Base-by-base conservation (phyloP, 116 monocot species). In the Iris pallida region DNA sequence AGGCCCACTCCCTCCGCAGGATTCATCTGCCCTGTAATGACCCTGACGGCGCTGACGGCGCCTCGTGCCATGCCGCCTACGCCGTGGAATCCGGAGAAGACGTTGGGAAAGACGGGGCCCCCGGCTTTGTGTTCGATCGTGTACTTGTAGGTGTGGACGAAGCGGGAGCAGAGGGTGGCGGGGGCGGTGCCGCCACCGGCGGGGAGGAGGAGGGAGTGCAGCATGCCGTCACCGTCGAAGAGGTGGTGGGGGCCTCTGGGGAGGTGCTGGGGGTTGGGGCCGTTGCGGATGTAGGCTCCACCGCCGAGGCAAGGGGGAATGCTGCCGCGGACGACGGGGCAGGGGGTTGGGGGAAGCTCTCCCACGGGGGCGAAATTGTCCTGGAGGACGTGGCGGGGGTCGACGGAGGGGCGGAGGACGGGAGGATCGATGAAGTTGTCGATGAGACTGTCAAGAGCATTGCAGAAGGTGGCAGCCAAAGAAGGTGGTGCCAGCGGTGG, bases 201-300 rank as follows among this genome's bases (percentile, higher is more conserved):
- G 46, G 94, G 72, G 76, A 91, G 81, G 65, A 87, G 88, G 75
- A 96, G 68, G 19, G 89, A 68, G 68, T 91, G 86, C 63, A 91
- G 84, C 92, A 91, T 91, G 74, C 89, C 92, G 72, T 91, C 96
- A 7, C 86, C 92, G 65, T 95, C 95, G 73, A 89, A 96, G 56
- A 95, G 76, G 72, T 95, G 95, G 73, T 86, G 76, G 8, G 91
- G 82, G 2, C 88, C 88, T 8, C 79, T 86, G 7, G 88, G 95
- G 16, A 86, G 79, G 73, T 86, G 57, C 70, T 88, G 86, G 2
- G 95, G 86, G 70, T 89, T 95, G 40, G 91, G 95, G n/a, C 91
- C 88, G 59, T 95, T 95, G 68, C 95, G 86, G 69, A 96, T 79
- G 82, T 91, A 96, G 62, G 82, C 89, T 0, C 95, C 91, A 46